Evolutionary conservation across 768 basidiomycete genomes (phyloP).

Genomic region (Hygrocybe punicea): DNA sequence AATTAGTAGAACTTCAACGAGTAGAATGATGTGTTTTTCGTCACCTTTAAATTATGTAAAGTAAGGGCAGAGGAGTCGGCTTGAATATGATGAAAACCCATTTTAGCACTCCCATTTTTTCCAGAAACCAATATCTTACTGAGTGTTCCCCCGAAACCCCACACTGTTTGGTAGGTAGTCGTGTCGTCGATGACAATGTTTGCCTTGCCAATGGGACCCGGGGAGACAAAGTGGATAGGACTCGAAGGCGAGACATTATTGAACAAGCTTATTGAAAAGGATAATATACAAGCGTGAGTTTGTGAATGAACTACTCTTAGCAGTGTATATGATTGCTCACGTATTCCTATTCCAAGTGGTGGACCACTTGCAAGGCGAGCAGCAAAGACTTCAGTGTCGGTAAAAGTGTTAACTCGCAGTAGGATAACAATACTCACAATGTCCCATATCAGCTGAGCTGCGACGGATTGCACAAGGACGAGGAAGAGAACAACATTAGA

Average conservation of each 20-base stretch:
- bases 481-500: slow-evolving; percentile 12
- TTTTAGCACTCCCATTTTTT: not conserved
- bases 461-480: slow-evolving; percentile 20
- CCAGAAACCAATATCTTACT: not conserved
- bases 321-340: slow-evolving; percentile 47
- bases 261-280: too few relatives aligned
- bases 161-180: too few relatives aligned
- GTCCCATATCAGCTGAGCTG: slow-evolving; percentile 54
- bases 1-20: too few relatives aligned
- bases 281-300: too few relatives aligned
- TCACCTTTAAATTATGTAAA: slow-evolving; percentile 64
- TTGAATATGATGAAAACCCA: slow-evolving; percentile 21
- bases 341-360: slow-evolving; percentile 52
- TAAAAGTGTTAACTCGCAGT: too few relatives aligned
- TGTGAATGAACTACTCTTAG: too few relatives aligned
- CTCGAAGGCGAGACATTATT: too few relatives aligned
- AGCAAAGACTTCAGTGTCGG: slow-evolving; percentile 1
- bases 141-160: too few relatives aligned
- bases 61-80: slow-evolving; percentile 69
- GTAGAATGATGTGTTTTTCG: not conserved
- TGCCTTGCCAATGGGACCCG: too few relatives aligned
- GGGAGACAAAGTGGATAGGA: too few relatives aligned
- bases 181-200: too few relatives aligned
- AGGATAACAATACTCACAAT: slow-evolving; percentile 49
- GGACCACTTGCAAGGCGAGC: slow-evolving; percentile 46